Base-by-base conservation (phyloP, 805 yeast genomes). In the Millerozyma miso region DNA sequence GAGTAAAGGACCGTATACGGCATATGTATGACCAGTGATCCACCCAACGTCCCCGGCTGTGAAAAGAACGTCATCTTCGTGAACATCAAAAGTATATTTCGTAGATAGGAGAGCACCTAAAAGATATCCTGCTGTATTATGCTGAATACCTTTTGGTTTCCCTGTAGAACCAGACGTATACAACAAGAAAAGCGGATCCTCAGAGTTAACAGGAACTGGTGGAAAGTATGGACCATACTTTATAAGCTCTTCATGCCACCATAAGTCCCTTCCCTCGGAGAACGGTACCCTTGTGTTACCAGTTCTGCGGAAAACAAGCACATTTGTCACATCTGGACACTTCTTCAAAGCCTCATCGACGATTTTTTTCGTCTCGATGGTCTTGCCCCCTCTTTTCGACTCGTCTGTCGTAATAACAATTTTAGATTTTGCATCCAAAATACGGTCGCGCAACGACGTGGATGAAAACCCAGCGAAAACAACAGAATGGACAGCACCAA, bases 31-130 rank as follows among this genome's bases (percentile, higher is more conserved):
- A 54, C 98, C 98, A 14, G 99, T 93, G 63, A 93, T 93, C 98
- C 99, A 93, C 62, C 99, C 98, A 43, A 93, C 88, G 63, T 93
- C 98, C 60, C 98, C 98, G 33, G 98, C 98, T 34, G 98, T 91
- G 74, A 93, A 91, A 48, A 91, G 68, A 35, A 85, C 76, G 65
- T 93, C 98, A 48, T 84, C 85, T 46, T 81, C 81, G 60, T 88
- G 96, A 38, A 93, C 81, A 64, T 95, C 98, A 64, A 93, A 91
- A 37, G 89, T 89, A 68, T 90, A 91, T 69, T 83, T 86, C 38
- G 97, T 86, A 41, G 97, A 87, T 63, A 90, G 72, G 43, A 88
- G 80, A 19, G 98, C 97, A 48, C 97, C 97, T 52, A 93, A 73
- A 52, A 93, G 76, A 70, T 88, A 93, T 50, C 98, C 99, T 49